Conservation (phyloP, 108 stramenopile genomes). For the Schizochytrium sp. region DNA sequence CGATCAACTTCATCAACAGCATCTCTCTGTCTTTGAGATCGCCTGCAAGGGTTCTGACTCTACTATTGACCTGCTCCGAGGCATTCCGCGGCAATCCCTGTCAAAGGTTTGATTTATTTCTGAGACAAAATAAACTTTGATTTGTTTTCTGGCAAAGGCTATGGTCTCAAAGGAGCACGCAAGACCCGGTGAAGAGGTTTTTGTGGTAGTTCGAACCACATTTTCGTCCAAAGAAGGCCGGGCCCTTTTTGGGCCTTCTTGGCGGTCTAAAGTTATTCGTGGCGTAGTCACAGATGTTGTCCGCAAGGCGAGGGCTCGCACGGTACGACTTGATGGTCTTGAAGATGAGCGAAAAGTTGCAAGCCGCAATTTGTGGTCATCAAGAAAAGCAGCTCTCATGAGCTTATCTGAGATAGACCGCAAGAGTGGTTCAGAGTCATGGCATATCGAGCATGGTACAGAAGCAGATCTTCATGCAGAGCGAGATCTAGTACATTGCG, state of each 20-base stretch:
- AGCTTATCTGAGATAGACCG: not conserved
- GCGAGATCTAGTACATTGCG: not conserved
- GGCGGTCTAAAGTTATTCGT: not conserved
- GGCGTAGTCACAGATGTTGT: not conserved
- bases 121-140: no score
- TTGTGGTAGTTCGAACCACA: not conserved
- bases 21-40: no score
- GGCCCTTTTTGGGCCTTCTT: not conserved
- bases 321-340: conserved; percentile 3
- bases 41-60: no score
- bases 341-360: not conserved
- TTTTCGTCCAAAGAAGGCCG: not conserved
- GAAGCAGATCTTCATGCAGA: not conserved
- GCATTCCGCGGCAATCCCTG: no score
- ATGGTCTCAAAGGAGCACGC: conserved; percentile 36
- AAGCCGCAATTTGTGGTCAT: not conserved
- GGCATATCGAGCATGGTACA: not conserved
- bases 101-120: no score
- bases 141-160: no score
- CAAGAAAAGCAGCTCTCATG: not conserved
- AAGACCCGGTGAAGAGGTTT: conserved; percentile 16
- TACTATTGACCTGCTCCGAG: no score
- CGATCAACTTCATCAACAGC: no score
- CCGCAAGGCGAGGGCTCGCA: not conserved
- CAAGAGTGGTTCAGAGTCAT: conserved; percentile 1